Base-by-base conservation (phyloP, 1,139 yeast species). In the Pichia sp. region DNA sequence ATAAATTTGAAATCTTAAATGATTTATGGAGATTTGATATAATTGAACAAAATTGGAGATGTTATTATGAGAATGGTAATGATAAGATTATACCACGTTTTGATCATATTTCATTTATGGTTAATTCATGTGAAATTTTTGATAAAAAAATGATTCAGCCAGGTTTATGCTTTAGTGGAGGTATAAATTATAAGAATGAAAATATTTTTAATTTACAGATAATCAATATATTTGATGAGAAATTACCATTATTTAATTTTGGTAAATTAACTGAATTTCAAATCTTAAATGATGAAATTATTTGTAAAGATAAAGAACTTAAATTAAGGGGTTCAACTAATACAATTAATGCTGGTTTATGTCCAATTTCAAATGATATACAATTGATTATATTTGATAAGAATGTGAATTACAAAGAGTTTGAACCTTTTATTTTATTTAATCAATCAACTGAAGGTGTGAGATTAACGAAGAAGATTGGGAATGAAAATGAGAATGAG, bases 21-120 rank as follows among this genome's bases (percentile, higher is more conserved):
- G 91, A 82, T 49, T 59, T 80, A 19, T 83, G 91, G 89, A 71
- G 70, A 48, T 74, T 79, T 48, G 71, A 79, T 55, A 58, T 78
- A 35, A 70, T 66, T 32, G 58, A 68, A 3, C 65, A 64, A 39
- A 56, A 58, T 17, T 81, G 89, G 88, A 58, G 55, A 1, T 66
- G 74, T 39, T 57, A 77, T 4, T 77, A 72, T 3, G 43, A 44
- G 1, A 55, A 64, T 37, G 52, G 49, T 5, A 50, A 51, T 30
- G 33, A 28, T n/a, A 47, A 54, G 3, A 28, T 50, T 2, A 47
- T 60, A 0, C 52, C 65, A 17, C 63, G 86, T 38, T 80, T 61
- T 54, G 70, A 72, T 44, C 83, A 77, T 53, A 65, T 72, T 30
- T 60, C 77, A 61, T 64, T 74, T n/a, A 52, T 68, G 3, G 55